Base-by-base conservation (phyloP, 2,329 filamentous ascomycete genomes). In the Teratosphaeria zuluensis region DNA sequence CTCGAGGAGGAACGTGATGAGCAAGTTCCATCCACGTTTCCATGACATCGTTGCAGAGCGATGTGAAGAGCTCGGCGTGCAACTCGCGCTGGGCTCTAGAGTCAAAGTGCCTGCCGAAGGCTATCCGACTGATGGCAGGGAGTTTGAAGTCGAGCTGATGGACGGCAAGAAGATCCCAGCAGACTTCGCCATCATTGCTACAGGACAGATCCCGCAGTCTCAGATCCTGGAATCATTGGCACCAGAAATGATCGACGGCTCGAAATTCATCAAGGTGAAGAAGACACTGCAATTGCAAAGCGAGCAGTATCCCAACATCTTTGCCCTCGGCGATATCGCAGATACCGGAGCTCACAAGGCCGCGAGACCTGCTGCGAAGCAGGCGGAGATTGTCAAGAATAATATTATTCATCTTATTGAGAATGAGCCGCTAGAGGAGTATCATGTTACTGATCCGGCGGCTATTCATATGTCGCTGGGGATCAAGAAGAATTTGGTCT, bases 321-420 rank as follows among this genome's bases (percentile, higher is more conserved):
- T 84, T 64, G 81, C 80, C 1, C 79, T 83, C n/a, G 85, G 85
- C 19, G 85, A 88, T 62, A 81, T 88, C 4, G 79, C 83, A 3
- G 80, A 81, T 30, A 70, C 70, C 4, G 78, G 77, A 1, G 75
- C 76, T 0, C 79, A 79, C 5, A 85, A 84, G 66, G 73, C 70
- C 51, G 81, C 79, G 0, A 76, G 83, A 9, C 78, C 82, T 0
- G 56, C 56, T 5, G 28, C 21, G 52, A 73, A 75, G 11, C 84
- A 87, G 65, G 81, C 79, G 2, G 72, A 74, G 32, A 65, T 81
- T 3, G 82, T 78, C 0, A 77, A 77, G 1, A 75, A 78, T 46
- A 87, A 87, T 61, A 75, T 87, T 19, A 65, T 83, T 2, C 71
- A 75, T 0, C 70, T 74, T 0, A 76, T 80, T 0, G 69, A 76